A percentile compares a stretch with the other conserved stretches of the same genome.
Evolutionary conservation across 1,284 basidiomycete species (phyloP).

Genomic region (Hypsizygus ulmarius): DNA sequence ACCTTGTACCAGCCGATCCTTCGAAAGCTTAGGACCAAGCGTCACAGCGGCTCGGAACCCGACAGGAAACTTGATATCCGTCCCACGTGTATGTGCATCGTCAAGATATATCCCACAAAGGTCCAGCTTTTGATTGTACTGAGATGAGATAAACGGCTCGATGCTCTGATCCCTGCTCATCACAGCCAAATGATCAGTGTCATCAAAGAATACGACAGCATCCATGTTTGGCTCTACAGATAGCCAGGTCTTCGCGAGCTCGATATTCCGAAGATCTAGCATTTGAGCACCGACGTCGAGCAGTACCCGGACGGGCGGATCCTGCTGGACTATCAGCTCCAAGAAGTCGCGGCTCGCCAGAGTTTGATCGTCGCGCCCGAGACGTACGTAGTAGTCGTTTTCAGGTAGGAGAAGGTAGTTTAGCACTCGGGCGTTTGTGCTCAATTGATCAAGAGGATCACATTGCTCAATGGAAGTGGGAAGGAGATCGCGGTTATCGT

Average conservation of each 20-base stretch:
- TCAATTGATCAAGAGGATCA: constrained; percentile 39
- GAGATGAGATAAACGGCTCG: constrained; percentile 42
- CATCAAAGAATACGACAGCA: constrained; percentile 50
- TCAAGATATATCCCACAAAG: constrained; percentile 53
- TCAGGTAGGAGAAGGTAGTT: constrained; percentile 41
- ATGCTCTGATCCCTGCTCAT: constrained; percentile 36
- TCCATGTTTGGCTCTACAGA: constrained; percentile 24
- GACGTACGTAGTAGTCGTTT: constrained; percentile 38
- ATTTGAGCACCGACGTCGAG: constrained; percentile 59
- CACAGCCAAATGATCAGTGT: constrained; percentile 42
- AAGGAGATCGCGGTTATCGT: constrained; percentile 48
- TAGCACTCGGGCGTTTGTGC: constrained; percentile 53
- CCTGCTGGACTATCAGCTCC: constrained; percentile 29
- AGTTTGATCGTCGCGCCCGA: constrained; percentile 21
- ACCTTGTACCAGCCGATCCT: constrained; percentile 56
- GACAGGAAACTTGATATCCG: constrained; percentile 49
- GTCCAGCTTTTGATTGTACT: constrained; percentile 41
- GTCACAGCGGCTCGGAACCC: constrained; percentile 49
- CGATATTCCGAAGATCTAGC: constrained; percentile 45
- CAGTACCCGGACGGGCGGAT: constrained; percentile 41
- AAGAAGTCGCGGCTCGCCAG: constrained; percentile 35
- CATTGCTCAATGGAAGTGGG: constrained; percentile 44
- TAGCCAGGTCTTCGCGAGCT: constrained; percentile 43
- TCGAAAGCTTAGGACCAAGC: constrained; percentile 51
- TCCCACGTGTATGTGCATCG: constrained; percentile 57